Conservation (phyloP, 257 asterid species). For the Nicotiana tabacum region DNA sequence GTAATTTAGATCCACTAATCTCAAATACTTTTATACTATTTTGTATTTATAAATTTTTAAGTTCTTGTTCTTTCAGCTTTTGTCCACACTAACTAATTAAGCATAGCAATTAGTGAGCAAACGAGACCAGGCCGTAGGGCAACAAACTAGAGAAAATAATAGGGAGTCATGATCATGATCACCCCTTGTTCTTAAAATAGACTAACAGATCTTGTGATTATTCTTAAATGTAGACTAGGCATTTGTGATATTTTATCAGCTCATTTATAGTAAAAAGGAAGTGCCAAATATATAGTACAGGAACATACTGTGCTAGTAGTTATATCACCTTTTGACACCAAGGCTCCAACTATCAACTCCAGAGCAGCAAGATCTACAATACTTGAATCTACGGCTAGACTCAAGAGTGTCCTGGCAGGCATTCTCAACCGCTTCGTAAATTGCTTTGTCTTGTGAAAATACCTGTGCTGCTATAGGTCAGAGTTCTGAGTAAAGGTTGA, state of each 20-base stretch:
- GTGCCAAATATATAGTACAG: too few species aligned
- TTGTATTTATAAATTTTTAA: background rate
- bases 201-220: too few species aligned
- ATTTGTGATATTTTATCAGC: too few species aligned
- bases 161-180: too few species aligned
- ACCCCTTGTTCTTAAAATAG: too few species aligned
- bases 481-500: background rate
- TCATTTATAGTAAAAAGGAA: too few species aligned
- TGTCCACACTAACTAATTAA: background rate
- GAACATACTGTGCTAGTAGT: slow-evolving; percentile 65
- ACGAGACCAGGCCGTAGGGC: background rate
- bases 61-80: background rate
- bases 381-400: slow-evolving; percentile 79
- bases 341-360: slow-evolving; percentile 72
- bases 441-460: slow-evolving; percentile 90
- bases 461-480: slow-evolving; percentile 44
- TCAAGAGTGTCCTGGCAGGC: slow-evolving; percentile 91
- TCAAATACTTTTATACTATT: background rate
- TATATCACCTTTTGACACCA: slow-evolving; percentile 85
- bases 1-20: background rate
- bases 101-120: background rate
- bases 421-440: slow-evolving; percentile 93
- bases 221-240: too few species aligned
- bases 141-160: too few species aligned
- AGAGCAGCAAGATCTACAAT: slow-evolving; percentile 94